phyloP scores from a whole-genome alignment of 768 basidiomycete species.

The Tricholoma bakamatsutake region DNA sequence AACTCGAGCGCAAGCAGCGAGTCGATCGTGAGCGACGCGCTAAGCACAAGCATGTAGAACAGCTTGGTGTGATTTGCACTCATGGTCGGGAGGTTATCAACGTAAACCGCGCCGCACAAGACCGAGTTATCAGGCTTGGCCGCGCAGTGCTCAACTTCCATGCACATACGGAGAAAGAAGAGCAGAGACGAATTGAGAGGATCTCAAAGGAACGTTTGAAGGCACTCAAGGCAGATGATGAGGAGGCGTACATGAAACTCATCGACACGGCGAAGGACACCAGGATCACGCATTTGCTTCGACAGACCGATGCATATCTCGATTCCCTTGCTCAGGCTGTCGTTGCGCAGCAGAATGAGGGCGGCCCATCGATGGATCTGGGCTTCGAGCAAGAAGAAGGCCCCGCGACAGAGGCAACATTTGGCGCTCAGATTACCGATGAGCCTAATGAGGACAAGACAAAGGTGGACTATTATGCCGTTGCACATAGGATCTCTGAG shows the following conservation, averaged over 20 bases:
- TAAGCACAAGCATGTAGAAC: conserved; percentile 95
- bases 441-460: conserved; percentile 50
- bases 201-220: conserved; percentile 97
- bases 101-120: conserved; percentile 58
- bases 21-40: conserved; percentile 89
- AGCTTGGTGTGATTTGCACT: conserved; percentile 77
- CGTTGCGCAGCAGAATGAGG: conserved; percentile 82
- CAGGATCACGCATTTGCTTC: conserved; percentile 91
- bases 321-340: conserved; percentile 95
- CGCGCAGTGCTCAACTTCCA: conserved; percentile 82
- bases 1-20: conserved; percentile 86
- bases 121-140: conserved; percentile 69
- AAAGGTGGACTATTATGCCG: conserved; percentile 94
- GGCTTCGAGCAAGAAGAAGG: conserved; percentile 62
- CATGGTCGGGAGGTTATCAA: conserved; percentile 75
- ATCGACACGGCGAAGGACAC: conserved; percentile 99
- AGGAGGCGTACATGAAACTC: conserved; percentile 99
- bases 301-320: conserved; percentile 92
- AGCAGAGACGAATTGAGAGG: conserved; percentile 93
- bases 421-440: conserved; percentile 79
- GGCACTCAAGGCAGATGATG: conserved; percentile 96
- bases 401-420: conserved; percentile 80
- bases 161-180: conserved; percentile 90
- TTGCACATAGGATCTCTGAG: conserved; percentile 91
- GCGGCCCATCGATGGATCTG: conserved; percentile 34